Evolutionary conservation across 1,284 basidiomycete species (phyloP).

Genomic region (Ganoderma lucidum): DNA sequence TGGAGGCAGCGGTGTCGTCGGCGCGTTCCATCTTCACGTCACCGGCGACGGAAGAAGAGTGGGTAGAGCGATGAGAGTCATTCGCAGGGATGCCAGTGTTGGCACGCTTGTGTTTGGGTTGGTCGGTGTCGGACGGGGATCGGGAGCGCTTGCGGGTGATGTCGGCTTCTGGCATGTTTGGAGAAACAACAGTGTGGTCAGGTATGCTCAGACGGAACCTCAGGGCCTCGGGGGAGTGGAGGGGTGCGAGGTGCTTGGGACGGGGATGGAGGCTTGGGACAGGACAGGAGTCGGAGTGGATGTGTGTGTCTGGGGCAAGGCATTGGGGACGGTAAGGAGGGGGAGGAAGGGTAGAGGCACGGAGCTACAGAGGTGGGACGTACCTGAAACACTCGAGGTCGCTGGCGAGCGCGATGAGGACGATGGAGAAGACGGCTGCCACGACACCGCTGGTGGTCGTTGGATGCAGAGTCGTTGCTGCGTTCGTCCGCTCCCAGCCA

Average conservation of each 20-base stretch:
- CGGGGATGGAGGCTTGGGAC: constrained; percentile 39
- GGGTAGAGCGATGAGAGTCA: constrained; percentile 49
- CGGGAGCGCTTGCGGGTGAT: constrained; percentile 84
- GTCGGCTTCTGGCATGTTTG: constrained; percentile 84
- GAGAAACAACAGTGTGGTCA: constrained; percentile 50
- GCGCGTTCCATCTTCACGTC: constrained; percentile 71
- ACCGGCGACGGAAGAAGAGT: constrained; percentile 50
- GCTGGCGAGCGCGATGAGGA: constrained; percentile 29
- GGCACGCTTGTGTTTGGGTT: constrained; percentile 82
- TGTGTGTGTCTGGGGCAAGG: constrained; percentile 41
- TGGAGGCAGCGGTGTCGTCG: constrained; percentile 65
- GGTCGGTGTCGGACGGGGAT: constrained; percentile 82
- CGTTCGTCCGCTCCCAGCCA: background rate
- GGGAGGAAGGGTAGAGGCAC: constrained; percentile 44
- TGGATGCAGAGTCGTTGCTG: constrained; percentile 54
- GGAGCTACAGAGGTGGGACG: constrained; percentile 37
- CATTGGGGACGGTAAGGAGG: constrained; percentile 45
- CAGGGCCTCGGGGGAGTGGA: constrained; percentile 40
- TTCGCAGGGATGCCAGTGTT: constrained; percentile 71
- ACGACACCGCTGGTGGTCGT: constrained; percentile 42
- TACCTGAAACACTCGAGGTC: constrained; percentile 35
- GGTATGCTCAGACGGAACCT: constrained; percentile 36
- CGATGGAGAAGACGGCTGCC: constrained; percentile 20
- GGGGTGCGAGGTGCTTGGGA: constrained; percentile 26
- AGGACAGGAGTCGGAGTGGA: constrained; percentile 37